Percentiles rank a stretch among this genome's conserved stretches.
These are phyloP conservation scores for Stevia rebaudiana DNA, from an alignment of 140 eudicot genomes.

Conservation along the genomic window DNA sequence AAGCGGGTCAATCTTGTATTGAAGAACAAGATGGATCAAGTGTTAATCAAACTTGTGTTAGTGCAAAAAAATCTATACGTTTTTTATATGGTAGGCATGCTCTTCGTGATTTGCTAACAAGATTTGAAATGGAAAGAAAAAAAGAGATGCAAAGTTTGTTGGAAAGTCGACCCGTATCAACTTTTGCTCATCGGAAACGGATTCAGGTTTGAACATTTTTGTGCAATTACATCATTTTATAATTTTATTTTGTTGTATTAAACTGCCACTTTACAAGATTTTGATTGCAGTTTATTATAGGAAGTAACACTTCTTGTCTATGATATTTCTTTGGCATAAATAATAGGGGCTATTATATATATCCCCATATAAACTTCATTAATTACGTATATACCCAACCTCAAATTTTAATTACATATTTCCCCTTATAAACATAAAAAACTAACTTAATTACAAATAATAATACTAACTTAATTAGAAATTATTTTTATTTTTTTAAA, in stretches of 20 bases:
- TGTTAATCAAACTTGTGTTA: constrained; percentile 28
- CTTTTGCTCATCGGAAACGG: constrained; percentile 73
- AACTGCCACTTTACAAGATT: constrained; percentile 3
- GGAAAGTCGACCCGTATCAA: constrained; percentile 54
- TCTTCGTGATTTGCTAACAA: constrained; percentile 54
- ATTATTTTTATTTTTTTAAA: too few relatives aligned
- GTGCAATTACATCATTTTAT: background rate
- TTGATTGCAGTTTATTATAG: background rate
- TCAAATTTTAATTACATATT: too few relatives aligned
- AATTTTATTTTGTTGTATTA: background rate
- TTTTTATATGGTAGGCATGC: constrained; percentile 78
- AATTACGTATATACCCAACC: too few relatives aligned
- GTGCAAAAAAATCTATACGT: constrained; percentile 39
- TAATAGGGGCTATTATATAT: too few relatives aligned
- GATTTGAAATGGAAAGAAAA: constrained; percentile 56
- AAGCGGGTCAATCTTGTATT: constrained; percentile 23
- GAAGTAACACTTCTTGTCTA: background rate
- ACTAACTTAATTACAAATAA: too few relatives aligned
- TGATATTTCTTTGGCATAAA: background rate
- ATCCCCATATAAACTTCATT: too few relatives aligned
- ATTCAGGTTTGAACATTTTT: constrained; percentile 59
- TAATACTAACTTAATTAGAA: too few relatives aligned
- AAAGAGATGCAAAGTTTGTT: constrained; percentile 49
- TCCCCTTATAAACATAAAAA: too few relatives aligned
- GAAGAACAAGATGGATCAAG: constrained; percentile 47